phyloP scores from a whole-genome alignment of 805 yeast genomes.

The Candida odintsovae region DNA sequence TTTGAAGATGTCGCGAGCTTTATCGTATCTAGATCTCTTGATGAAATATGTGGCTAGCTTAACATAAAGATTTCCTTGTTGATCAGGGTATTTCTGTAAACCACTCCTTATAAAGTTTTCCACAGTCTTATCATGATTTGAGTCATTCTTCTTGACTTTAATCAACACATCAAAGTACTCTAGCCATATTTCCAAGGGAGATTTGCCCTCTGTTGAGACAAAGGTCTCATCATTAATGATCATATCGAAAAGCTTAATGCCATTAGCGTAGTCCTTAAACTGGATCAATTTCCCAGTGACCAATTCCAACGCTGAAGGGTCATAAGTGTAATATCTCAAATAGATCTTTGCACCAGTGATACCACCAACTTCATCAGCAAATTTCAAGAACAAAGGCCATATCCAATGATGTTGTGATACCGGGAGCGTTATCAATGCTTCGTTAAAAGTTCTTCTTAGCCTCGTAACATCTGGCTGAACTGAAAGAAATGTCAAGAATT shows the following conservation, averaged over 20 bases:
- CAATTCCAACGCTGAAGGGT: conserved; percentile 25
- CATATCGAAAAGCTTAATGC: conserved; percentile 28
- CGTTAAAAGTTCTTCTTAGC: conserved; percentile 42
- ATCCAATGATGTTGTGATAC: conserved; percentile 47
- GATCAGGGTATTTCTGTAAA: conserved; percentile 49
- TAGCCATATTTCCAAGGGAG: conserved; percentile 43
- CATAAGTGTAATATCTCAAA: conserved; percentile 26
- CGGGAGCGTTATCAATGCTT: conserved; percentile 43
- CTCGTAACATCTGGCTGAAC: conserved; percentile 29
- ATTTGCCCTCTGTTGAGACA: conserved; percentile 30
- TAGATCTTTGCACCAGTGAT: conserved; percentile 23
- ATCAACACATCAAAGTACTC: conserved; percentile 39
- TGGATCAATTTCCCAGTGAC: conserved; percentile 29
- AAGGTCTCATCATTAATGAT: conserved; percentile 31
- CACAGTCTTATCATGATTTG: conserved; percentile 20
- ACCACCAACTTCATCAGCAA: conserved; percentile 40
- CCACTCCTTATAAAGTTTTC: conserved; percentile 32
- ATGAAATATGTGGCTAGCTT: conserved; percentile 45
- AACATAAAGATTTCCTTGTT: conserved; percentile 42
- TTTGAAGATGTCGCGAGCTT: conserved; percentile 40
- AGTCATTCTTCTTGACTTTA: conserved; percentile 1
- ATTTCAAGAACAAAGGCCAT: conserved; percentile 49
- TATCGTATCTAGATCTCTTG: conserved; percentile 28
- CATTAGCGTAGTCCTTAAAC: conserved; percentile 25
- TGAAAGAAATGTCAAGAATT: conserved; percentile 40